Evolutionary conservation across 2,329 filamentous ascomycete genomes (phyloP).

Genomic region (Pseudogymnoascus sp.): DNA sequence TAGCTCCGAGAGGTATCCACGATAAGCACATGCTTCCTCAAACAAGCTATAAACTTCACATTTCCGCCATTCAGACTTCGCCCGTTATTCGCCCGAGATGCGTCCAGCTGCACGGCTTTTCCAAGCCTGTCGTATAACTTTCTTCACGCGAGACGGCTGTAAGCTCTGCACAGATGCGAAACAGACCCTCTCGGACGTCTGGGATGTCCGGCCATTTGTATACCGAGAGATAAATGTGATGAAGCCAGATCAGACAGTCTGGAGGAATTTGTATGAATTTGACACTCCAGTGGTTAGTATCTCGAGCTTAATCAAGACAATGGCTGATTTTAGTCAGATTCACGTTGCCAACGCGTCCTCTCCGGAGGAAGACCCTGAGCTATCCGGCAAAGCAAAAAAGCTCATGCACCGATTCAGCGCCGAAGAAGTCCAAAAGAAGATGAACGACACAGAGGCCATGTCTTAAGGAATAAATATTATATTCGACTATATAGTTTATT

Average conservation of each 20-base stretch:
- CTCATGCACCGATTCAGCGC: constrained; percentile 71
- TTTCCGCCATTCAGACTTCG: neutral
- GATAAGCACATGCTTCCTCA: constrained; percentile 3
- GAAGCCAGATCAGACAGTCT: constrained; percentile 50
- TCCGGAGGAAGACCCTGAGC: constrained; percentile 43
- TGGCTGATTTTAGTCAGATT: constrained; percentile 34
- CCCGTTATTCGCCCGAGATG: constrained; percentile 33
- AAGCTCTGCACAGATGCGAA: constrained; percentile 63
- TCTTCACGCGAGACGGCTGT: constrained; percentile 67
- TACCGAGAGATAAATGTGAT: constrained; percentile 65
- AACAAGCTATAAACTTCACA: neutral
- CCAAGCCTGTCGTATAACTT: constrained; percentile 56
- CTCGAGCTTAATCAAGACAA: neutral
- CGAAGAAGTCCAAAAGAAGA: constrained; percentile 57
- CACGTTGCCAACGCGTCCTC: constrained; percentile 51
- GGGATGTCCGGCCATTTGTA: constrained; percentile 57
- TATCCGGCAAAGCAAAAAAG: constrained; percentile 54
- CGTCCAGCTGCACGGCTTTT: constrained; percentile 42
- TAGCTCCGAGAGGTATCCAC: constrained; percentile 6
- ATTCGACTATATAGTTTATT: constrained; percentile 17
- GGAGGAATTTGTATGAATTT: constrained; percentile 70
- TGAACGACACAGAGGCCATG: constrained; percentile 48
- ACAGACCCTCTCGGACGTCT: constrained; percentile 58
- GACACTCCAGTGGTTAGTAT: constrained; percentile 65
- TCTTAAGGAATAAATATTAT: neutral